phyloP scores from a whole-genome alignment of 2,329 filamentous ascomycete species.

The Colletotrichum sp. region DNA sequence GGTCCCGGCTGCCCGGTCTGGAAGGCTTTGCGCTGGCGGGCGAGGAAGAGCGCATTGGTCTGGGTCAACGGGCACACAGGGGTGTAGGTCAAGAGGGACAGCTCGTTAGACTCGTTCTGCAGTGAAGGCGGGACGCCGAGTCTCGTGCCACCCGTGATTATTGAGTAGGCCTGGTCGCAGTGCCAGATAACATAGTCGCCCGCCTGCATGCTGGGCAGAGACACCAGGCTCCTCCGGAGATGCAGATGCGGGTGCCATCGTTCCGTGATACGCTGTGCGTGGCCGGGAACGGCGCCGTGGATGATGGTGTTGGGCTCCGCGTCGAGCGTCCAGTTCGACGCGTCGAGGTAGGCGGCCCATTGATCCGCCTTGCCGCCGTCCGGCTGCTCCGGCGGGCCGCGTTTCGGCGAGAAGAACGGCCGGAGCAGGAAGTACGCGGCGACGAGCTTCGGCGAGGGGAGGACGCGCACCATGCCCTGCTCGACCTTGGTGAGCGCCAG shows the following conservation, averaged over 20 bases:
- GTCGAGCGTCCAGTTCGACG: conserved; percentile 46
- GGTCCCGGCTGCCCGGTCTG: conserved; percentile 58
- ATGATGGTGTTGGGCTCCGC: conserved; percentile 59
- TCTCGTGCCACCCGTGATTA: conserved; percentile 45
- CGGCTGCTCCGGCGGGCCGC: conserved; percentile 19
- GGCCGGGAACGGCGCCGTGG: conserved; percentile 62
- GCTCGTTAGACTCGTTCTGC: conserved; percentile 29
- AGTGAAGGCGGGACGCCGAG: conserved; percentile 29
- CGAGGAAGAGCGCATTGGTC: conserved; percentile 46
- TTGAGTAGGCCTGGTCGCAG: conserved; percentile 62
- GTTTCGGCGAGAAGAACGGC: conserved; percentile 50
- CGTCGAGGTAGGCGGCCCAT: conserved; percentile 57
- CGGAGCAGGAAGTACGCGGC: conserved; percentile 53
- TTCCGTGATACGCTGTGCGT: conserved; percentile 63
- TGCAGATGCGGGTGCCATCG: conserved; percentile 63
- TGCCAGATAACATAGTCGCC: conserved; percentile 67
- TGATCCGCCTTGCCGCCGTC: conserved; percentile 27
- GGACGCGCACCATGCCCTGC: conserved; percentile 46
- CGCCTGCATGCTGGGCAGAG: conserved; percentile 58
- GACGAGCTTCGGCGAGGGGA: conserved; percentile 53
- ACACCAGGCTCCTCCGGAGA: conserved; percentile 57
- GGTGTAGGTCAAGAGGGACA: conserved; percentile 60
- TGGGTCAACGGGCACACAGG: conserved; percentile 56
- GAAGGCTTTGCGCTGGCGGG: conserved; percentile 56
- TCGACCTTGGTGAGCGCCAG: conserved; percentile 66